Percentiles rank a stretch among this genome's conserved stretches.
Conservation (phyloP, 148 eudicot genomes). For the Silene uniflora region DNA sequence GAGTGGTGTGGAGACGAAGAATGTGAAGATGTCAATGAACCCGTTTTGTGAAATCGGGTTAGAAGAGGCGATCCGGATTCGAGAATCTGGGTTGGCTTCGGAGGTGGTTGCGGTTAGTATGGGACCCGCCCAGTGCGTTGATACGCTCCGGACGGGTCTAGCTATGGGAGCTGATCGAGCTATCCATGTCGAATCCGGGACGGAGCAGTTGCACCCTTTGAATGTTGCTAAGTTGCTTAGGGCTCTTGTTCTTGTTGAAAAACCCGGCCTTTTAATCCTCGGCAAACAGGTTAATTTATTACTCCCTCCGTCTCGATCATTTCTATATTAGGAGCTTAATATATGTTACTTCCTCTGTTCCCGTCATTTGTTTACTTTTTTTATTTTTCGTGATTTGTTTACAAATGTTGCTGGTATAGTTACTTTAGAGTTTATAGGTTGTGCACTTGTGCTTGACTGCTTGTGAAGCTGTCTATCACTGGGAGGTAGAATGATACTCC, state of each 20-base stretch:
- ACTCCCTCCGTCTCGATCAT: background rate
- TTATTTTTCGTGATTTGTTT: background rate
- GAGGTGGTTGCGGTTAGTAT: slow-evolving; percentile 85
- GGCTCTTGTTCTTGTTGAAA: slow-evolving; percentile 71
- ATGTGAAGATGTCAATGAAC: slow-evolving; percentile 98
- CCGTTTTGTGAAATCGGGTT: slow-evolving; percentile 93
- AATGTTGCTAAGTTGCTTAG: slow-evolving; percentile 75
- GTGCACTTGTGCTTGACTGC: too few relatives aligned
- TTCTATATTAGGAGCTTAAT: too few relatives aligned
- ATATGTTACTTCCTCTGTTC: background rate
- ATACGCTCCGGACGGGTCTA: slow-evolving; percentile 87
- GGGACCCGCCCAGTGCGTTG: slow-evolving; percentile 78
- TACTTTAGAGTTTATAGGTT: too few relatives aligned
- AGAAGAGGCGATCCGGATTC: slow-evolving; percentile 86
- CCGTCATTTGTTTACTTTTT: background rate
- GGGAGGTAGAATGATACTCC: too few relatives aligned
- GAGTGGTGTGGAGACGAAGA: slow-evolving; percentile 84
- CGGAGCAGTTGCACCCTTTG: slow-evolving; percentile 43
- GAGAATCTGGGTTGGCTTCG: slow-evolving; percentile 78
- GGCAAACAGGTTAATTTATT: slow-evolving; percentile 73
- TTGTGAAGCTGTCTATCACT: too few relatives aligned
- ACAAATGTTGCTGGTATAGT: too few relatives aligned
- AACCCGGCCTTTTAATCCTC: slow-evolving; percentile 68
- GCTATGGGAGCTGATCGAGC: slow-evolving; percentile 99
- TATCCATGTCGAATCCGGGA: slow-evolving; percentile 56